Evolutionary conservation across 2,329 filamentous ascomycete genomes (phyloP).

Genomic region (Phialophora chinensis): DNA sequence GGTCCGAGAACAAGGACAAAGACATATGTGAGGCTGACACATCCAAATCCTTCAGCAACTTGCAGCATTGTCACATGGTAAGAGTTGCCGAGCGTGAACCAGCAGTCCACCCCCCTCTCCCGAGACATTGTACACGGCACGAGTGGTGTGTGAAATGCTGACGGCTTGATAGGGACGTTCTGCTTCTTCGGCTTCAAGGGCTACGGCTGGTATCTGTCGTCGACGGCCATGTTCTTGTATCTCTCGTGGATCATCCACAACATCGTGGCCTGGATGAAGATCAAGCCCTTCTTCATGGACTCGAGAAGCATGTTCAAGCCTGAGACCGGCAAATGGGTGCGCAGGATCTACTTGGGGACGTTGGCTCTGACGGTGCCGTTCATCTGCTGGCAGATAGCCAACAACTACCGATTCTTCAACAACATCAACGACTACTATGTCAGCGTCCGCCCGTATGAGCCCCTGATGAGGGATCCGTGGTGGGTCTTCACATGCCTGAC

Average conservation of each 20-base stretch:
- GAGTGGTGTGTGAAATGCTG: conserved; percentile 1
- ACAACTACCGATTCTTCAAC: conserved; percentile 70
- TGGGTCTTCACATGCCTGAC: conserved; percentile 68
- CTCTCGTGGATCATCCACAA: conserved; percentile 70
- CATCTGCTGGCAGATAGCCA: conserved; percentile 69
- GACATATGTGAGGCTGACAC: conserved; percentile 22
- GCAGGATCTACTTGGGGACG: conserved; percentile 60
- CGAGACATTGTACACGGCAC: not conserved
- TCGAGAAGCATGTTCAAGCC: conserved; percentile 53
- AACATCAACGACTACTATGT: conserved; percentile 60
- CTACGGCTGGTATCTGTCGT: conserved; percentile 69
- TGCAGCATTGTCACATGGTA: conserved; percentile 34
- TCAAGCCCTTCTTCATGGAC: conserved; percentile 62
- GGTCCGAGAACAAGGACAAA: not conserved
- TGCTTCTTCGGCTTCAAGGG: conserved; percentile 62
- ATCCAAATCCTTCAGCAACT: conserved; percentile 29
- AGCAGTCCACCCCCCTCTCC: not conserved
- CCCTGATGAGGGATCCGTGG: conserved; percentile 69
- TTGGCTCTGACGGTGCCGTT: conserved; percentile 66
- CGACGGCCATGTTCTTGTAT: conserved; percentile 66
- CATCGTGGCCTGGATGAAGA: conserved; percentile 71
- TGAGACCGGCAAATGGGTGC: conserved; percentile 36
- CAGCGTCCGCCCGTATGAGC: conserved; percentile 64
- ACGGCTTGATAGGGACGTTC: conserved; percentile 24
- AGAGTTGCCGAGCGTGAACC: conserved; percentile 5